Evolutionary conservation across 257 asterid species (phyloP).

Genomic region (Solanum arcanum): DNA sequence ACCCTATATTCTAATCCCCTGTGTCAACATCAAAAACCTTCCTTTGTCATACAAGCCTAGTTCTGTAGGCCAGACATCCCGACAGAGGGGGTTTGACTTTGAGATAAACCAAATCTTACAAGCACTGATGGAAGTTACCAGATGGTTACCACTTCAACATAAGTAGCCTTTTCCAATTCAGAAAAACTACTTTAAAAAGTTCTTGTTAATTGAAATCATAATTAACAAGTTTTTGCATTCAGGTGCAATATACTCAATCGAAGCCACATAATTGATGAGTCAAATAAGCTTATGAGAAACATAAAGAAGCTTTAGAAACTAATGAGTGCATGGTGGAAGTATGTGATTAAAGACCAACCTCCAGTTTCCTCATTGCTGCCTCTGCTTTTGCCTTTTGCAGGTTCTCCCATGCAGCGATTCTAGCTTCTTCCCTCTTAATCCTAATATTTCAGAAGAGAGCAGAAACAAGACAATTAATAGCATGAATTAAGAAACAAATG

Average conservation of each 20-base stretch:
- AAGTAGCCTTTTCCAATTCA: not conserved
- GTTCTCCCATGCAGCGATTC: conserved; percentile 71
- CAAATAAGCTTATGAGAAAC: not conserved
- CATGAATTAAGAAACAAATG: not conserved
- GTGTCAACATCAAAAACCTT: not conserved
- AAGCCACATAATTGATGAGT: not conserved
- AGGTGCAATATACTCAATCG: not conserved
- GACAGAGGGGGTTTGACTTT: not conserved
- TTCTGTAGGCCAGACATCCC: not conserved
- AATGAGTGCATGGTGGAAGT: not conserved
- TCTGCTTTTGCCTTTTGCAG: conserved; percentile 84
- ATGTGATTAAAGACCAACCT: conserved; percentile 24
- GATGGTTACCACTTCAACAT: not conserved
- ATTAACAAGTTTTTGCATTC: not conserved
- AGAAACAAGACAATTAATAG: not conserved
- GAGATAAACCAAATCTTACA: not conserved
- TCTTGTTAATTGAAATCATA: not conserved
- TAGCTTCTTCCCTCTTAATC: conserved; percentile 59
- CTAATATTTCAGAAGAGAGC: conserved; percentile 19
- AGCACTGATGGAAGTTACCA: not conserved
- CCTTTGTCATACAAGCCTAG: not conserved
- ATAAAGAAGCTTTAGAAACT: not conserved
- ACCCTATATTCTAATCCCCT: not conserved
- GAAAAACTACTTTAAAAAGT: not conserved
- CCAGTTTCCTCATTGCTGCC: conserved; percentile 62